These are phyloP conservation scores for Ramaria sp. DNA, from an alignment of 768 basidiomycete species.

Conservation along the genomic window DNA sequence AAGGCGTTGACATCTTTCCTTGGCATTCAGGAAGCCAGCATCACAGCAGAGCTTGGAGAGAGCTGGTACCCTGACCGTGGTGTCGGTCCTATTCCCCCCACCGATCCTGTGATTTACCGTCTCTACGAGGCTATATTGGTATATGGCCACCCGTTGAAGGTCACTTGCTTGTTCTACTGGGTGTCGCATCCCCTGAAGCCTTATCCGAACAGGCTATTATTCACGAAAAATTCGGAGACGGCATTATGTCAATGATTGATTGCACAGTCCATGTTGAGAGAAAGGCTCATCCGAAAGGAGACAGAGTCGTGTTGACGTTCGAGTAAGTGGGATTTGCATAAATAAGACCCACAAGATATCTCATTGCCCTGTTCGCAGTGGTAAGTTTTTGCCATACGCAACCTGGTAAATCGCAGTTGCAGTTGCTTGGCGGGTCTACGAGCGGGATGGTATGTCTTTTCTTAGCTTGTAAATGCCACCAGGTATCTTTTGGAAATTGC, in stretches of 20 bases:
- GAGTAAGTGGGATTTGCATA: slow-evolving; percentile 43
- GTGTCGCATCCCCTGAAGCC: slow-evolving; percentile 1
- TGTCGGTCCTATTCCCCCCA: slow-evolving; percentile 59
- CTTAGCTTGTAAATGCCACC: background rate
- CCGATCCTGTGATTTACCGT: slow-evolving; percentile 72
- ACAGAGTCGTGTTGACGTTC: slow-evolving; percentile 68
- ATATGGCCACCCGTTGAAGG: slow-evolving; percentile 74
- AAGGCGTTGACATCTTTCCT: slow-evolving; percentile 38
- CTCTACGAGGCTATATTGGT: slow-evolving; percentile 71
- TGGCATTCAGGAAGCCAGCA: slow-evolving; percentile 28
- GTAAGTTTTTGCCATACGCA: slow-evolving; percentile 67
- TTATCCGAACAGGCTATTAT: slow-evolving; percentile 43
- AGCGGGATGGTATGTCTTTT: too few relatives aligned
- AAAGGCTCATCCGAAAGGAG: slow-evolving; percentile 69
- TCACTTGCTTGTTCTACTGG: slow-evolving; percentile 16
- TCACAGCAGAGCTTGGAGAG: slow-evolving; percentile 39
- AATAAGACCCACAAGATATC: background rate
- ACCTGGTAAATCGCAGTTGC: slow-evolving; percentile 37
- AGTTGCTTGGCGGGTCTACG: background rate
- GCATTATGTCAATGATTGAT: slow-evolving; percentile 86
- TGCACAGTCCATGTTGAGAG: slow-evolving; percentile 57
- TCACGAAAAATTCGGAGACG: slow-evolving; percentile 82
- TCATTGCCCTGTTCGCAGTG: slow-evolving; percentile 28
- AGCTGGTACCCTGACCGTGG: slow-evolving; percentile 70
- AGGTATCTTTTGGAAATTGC: too few relatives aligned